A percentile compares a stretch with the other conserved stretches of the same genome.
Evolutionary conservation across 177 flowering plant species (phyloP).

Genomic region (Vitis hybrid): DNA sequence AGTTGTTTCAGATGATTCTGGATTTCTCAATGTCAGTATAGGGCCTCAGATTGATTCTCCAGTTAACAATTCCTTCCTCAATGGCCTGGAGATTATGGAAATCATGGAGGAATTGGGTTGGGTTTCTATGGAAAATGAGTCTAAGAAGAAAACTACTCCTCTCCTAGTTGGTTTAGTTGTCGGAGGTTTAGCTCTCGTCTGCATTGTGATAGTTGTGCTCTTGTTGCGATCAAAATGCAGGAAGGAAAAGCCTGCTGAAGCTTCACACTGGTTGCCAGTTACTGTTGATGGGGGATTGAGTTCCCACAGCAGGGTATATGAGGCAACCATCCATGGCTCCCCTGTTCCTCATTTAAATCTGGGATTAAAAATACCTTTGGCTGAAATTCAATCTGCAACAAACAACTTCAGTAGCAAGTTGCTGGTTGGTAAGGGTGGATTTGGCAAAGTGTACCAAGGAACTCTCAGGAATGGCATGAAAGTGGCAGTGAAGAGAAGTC

Average conservation of each 20-base stretch:
- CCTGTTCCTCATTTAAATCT: slow-evolving; percentile 17
- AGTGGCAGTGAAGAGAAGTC: slow-evolving; percentile 34
- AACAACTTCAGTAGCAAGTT: slow-evolving; percentile 25
- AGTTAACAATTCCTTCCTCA: slow-evolving; percentile 23
- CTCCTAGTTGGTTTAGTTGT: slow-evolving; percentile 25
- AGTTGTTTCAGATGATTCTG: slow-evolving; percentile 38
- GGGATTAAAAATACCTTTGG: slow-evolving; percentile 20
- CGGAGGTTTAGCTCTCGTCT: slow-evolving; percentile 17
- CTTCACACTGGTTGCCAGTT: slow-evolving; percentile 12
- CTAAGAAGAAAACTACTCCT: neutral
- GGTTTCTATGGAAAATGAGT: neutral
- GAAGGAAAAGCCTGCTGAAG: slow-evolving; percentile 18
- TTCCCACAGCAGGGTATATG: slow-evolving; percentile 11
- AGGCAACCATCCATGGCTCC: slow-evolving; percentile 10
- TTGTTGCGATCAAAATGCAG: slow-evolving; percentile 5
- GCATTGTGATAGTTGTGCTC: slow-evolving; percentile 11
- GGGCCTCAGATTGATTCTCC: slow-evolving; percentile 14
- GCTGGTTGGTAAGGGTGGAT: slow-evolving; percentile 33
- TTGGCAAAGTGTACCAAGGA: slow-evolving; percentile 35
- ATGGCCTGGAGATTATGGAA: slow-evolving; percentile 55
- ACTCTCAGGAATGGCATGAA: slow-evolving; percentile 18
- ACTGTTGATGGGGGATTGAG: slow-evolving; percentile 7
- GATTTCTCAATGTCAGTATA: slow-evolving; percentile 37
- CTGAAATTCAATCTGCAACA: slow-evolving; percentile 30
- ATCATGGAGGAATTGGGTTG: slow-evolving; percentile 14